phyloP scores from a whole-genome alignment of 805 yeast species.

The Candida stauntonica region DNA sequence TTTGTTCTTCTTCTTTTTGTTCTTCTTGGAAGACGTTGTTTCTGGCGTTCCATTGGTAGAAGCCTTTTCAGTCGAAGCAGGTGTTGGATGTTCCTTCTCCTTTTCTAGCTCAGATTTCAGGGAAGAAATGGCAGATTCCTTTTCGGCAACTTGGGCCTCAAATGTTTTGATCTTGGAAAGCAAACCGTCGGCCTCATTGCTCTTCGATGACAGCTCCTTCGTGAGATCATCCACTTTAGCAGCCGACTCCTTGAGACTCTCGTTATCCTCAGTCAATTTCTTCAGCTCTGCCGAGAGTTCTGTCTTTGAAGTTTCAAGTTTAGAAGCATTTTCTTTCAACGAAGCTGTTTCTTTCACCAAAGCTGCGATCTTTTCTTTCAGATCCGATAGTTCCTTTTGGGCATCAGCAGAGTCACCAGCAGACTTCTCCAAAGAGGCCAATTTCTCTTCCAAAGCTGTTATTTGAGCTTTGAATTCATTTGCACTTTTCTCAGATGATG shows the following conservation, averaged over 20 bases:
- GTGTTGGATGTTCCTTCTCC: slow-evolving; percentile 2
- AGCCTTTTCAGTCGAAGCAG: too few species aligned
- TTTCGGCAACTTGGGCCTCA: slow-evolving; percentile 3
- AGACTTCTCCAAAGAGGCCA: neutral
- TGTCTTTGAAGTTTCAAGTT: neutral
- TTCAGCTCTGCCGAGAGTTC: neutral
- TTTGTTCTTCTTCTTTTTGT: slow-evolving; percentile 22
- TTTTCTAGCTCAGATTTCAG: slow-evolving; percentile 3
- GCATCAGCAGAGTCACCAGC: neutral
- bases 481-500: neutral
- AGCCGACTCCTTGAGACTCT: neutral
- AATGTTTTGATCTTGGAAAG: slow-evolving; percentile 3
- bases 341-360: neutral
- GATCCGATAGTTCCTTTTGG: neutral
- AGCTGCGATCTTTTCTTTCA: neutral
- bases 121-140: slow-evolving; percentile 5
- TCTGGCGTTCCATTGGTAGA: neutral
- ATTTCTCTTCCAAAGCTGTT: slow-evolving; percentile 3
- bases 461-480: slow-evolving; percentile 1
- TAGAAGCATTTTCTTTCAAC: neutral
- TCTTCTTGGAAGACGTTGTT: slow-evolving; percentile 10
- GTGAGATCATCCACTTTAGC: neutral
- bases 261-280: neutral
- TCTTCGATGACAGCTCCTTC: neutral
- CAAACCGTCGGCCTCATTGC: slow-evolving; percentile 3